Evolutionary conservation across 2,329 filamentous ascomycete species (phyloP).

Genomic region (Apiospora kogelbergensis): DNA sequence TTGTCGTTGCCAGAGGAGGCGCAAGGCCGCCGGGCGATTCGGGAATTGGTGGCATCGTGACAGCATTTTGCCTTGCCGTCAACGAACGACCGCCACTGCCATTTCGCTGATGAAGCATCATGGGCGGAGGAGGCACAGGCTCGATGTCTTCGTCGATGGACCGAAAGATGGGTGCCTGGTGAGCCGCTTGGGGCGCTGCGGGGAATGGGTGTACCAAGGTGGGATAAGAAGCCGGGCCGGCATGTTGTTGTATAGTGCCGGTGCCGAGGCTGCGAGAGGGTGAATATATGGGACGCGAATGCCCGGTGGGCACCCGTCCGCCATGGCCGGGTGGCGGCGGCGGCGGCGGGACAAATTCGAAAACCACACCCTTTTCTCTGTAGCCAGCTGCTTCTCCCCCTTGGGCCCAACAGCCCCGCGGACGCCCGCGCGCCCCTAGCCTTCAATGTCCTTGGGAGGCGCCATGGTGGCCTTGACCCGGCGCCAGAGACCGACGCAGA

Average conservation of each 20-base stretch:
- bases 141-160: conserved; percentile 21
- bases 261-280: conserved; percentile 11
- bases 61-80: conserved; percentile 12
- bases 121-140: conserved; percentile 21
- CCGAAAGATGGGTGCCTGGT: conserved; percentile 22
- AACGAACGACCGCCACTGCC: conserved; percentile 7
- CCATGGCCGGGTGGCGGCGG: not conserved
- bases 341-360: conserved; percentile 11
- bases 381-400: conserved; percentile 10
- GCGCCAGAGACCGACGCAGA: conserved; percentile 62
- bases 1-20: not conserved
- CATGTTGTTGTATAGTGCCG: conserved; percentile 9
- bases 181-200: conserved; percentile 20
- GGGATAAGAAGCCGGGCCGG: conserved; percentile 22
- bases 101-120: conserved; percentile 16
- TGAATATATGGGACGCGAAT: not conserved
- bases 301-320: conserved; percentile 8
- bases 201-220: conserved; percentile 13
- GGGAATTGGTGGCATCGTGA: conserved; percentile 16
- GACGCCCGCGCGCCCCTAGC: conserved; percentile 49
- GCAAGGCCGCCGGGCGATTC: conserved; percentile 9
- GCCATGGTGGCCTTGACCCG: conserved; percentile 46
- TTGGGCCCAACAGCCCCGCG: conserved; percentile 21
- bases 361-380: conserved; percentile 13
- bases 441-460: conserved; percentile 48